Conservation (phyloP, 1,284 basidiomycete genomes). For the Austropuccinia psidii region DNA sequence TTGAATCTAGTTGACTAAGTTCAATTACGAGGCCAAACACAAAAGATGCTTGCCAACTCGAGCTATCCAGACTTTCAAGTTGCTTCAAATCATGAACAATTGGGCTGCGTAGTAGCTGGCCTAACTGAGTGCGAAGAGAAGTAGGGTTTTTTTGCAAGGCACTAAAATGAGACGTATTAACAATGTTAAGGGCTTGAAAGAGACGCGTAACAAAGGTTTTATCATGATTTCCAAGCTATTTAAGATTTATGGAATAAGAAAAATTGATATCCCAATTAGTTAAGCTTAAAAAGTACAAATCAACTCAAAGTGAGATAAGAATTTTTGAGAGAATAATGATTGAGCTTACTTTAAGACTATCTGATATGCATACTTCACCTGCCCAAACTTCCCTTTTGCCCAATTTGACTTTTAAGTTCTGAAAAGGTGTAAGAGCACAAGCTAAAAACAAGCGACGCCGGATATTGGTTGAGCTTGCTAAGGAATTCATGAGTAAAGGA, state of each 20-base stretch:
- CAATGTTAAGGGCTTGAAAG: not conserved
- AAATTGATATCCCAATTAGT: not conserved
- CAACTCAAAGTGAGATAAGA: not conserved
- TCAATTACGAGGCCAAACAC: slow-evolving; percentile 1
- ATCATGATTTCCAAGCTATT: slow-evolving; percentile 21
- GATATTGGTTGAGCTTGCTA: not conserved
- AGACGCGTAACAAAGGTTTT: slow-evolving; percentile 14
- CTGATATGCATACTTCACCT: slow-evolving; percentile 9
- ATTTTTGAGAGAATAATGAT: not conserved
- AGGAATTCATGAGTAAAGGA: not conserved
- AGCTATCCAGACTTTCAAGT: not conserved
- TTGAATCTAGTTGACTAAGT: not conserved
- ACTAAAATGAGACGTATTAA: not conserved
- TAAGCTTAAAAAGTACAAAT: not conserved
- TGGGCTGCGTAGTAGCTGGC: not conserved
- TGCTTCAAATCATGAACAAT: slow-evolving; percentile 24
- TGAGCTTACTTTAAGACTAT: slow-evolving; percentile 24
- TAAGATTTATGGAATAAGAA: not conserved
- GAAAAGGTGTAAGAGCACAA: slow-evolving; percentile 16
- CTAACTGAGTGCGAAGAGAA: not conserved
- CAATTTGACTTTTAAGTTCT: not conserved
- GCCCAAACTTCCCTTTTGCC: slow-evolving; percentile 16
- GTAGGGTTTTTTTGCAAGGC: not conserved
- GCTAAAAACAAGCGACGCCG: slow-evolving; percentile 13
- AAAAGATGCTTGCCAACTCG: slow-evolving; percentile 4